Base-by-base conservation (phyloP, 1,284 basidiomycete genomes). In the Leccinum griseonigrum region DNA sequence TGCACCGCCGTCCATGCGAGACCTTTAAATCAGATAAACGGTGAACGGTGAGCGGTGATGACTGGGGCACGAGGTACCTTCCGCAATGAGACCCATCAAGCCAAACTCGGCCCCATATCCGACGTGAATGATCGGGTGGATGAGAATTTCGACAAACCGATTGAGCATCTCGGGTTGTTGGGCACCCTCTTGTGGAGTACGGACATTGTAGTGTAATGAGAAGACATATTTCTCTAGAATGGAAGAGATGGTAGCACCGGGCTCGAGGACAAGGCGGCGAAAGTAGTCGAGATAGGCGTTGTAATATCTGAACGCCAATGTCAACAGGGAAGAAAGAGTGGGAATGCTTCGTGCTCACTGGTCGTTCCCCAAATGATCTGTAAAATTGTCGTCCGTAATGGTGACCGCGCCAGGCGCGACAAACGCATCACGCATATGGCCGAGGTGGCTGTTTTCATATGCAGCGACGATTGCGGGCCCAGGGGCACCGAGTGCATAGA, bases 51-150 rank as follows among this genome's bases (percentile, higher is more conserved):
- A 53, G 9, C n/a, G 40, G 4, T 3, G 3, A 48, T 9, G 36
- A n/a, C 22, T 26, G 11, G 13, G 32, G 16, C 14, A 51, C 50
- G 8, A 26, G 14, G 13, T 3, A 60, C 87, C 87, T 80, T 90
- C 87, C 4, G 83, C 83, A 11, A 86, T 72, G 69, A 88, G 81
- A 4, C 88, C 88, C 3, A 79, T 80, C 16, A 89, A 68, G 5
- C 80, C 79, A 65, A 90, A 88, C 68, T 90, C 88, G 3, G 80
- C 71, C 2, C 86, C 88, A 69, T 86, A 87, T 1, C 85, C 87
- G 1, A 77, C 66, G 63, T 89, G 86, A 43, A 91, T 89, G 63
- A 89, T 69, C 0, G 87, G 86, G 63, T 91, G 89, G 0, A 90
- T 51, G 11, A 89, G 72, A 14, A 84, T 85, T 7, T 81, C 79